Base-by-base conservation (phyloP, 1,284 basidiomycete genomes). In the Grifola frondosa region DNA sequence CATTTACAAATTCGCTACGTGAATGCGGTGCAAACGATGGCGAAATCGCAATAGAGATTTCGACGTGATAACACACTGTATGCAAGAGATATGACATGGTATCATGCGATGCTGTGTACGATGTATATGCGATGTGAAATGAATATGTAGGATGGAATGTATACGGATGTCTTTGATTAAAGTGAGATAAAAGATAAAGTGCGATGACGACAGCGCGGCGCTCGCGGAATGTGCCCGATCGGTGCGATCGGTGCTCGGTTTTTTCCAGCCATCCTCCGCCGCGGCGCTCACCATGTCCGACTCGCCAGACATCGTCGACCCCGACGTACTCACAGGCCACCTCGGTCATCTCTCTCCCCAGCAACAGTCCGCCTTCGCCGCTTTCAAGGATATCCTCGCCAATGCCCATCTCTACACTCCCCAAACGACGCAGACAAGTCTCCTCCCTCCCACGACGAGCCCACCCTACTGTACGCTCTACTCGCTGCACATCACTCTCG, bases 401-500 rank as follows among this genome's bases (percentile, higher is more conserved):
- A 65, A 70, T 16, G 70, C 71, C 2, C 64, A 68, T 16, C 69
- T 86, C 28, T 88, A 84, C 59, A 67, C 52, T 5, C 72, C 75
- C 44, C 46, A 8, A 37, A 15, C 22, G 33, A 46, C 28, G 42
- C 43, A 35, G 40, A 40, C 24, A 40, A 35, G 16, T 38, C 53
- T 21, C 61, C 57, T 12, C 67, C 80, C 4, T 80, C 80, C 11
- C 81, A 81, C 52, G 78, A 84, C 44, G 86, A 89, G 40, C 58
- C 73, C 4, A 86, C 84, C 6, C 62, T 89, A 17, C 60, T 86
- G 86, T 88, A 50, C 46, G 81, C 68, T 16, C 29, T 17, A 25
- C 22, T 30, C 16, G 13, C 19, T 31, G 22, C 25, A 37, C 42
- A 1, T 26, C 22, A 11, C 28, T 28, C 12, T 20, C 10, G 21